phyloP scores from a whole-genome alignment of 805 yeast genomes.

The Metschnikowia gruessii region DNA sequence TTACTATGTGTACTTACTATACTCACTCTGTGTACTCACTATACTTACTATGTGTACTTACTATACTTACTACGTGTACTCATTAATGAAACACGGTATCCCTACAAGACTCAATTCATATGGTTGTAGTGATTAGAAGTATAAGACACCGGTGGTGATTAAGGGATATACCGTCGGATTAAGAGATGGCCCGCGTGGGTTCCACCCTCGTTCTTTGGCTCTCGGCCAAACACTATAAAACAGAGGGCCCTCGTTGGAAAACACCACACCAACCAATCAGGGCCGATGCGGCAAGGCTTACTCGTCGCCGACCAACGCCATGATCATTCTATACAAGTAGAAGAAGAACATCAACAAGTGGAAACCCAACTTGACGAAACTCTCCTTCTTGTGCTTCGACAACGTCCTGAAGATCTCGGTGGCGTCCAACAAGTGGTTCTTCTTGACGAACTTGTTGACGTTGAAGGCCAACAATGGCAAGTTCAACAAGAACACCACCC shows the following conservation, averaged over 20 bases:
- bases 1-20: too few relatives aligned
- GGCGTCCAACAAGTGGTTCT: slow-evolving; percentile 88
- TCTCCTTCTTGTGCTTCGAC: slow-evolving; percentile 88
- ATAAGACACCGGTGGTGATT: too few relatives aligned
- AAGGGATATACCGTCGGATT: not conserved
- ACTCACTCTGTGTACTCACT: too few relatives aligned
- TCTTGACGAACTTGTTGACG: slow-evolving; percentile 70
- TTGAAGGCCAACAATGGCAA: slow-evolving; percentile 84
- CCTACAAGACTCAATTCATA: not conserved
- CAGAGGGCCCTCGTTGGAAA: too few relatives aligned
- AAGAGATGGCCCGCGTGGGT: too few relatives aligned
- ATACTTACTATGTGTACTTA: too few relatives aligned
- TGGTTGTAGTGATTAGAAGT: slow-evolving; percentile 1
- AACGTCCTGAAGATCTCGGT: slow-evolving; percentile 96
- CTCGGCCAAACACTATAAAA: too few relatives aligned
- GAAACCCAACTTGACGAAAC: slow-evolving; percentile 86
- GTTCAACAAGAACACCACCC: slow-evolving; percentile 84
- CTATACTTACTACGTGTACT: too few relatives aligned
- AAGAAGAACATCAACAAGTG: slow-evolving; percentile 90
- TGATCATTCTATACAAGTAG: slow-evolving; percentile 93
- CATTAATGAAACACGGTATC: too few relatives aligned
- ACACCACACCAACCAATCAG: not conserved
- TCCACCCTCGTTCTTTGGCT: too few relatives aligned
- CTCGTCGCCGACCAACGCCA: slow-evolving; percentile 78
- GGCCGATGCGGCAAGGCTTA: not conserved